Base-by-base conservation (phyloP, 2,329 filamentous ascomycete species). In the Keithomyces neogunnii region DNA sequence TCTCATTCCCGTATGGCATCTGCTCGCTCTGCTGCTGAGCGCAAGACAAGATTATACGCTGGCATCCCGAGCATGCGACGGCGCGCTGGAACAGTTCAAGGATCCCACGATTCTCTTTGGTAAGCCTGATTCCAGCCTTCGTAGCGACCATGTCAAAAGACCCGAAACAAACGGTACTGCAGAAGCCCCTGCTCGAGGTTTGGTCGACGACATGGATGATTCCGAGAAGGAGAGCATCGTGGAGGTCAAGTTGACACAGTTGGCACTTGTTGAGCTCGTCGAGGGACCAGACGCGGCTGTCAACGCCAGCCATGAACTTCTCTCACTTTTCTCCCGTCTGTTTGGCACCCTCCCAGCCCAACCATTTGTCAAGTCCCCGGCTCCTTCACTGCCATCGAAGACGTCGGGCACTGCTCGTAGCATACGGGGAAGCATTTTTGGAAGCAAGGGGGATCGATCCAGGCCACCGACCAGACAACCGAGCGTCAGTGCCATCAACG, bases 191-290 rank as follows among this genome's bases (percentile, higher is more conserved):
- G 53, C 52, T 30, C 65, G 61, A 56, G 82, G 84, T 3, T 63
- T 88, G 45, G 77, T 95, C 1, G 86, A 92, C 57, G 82, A 88
- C 44, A 88, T 96, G 82, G 86, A 89, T 55, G 81, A 84, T 52
- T 81, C 83, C 30, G 91, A 97, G 63, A 95, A 90, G 63, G 88
- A 91, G 66, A 81, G 82, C 47, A 85, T 99, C 42, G 70, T 99
- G n/a, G 88, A 97, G 66, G 84, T 96, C 55, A 95, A 95, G 67
- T 95, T 97, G 81, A 96, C 92, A 9, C 91, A 97, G 62, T 74
- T 99, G 53, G 80, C 87, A 3, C 77, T 99, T 26, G 69, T 93
- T 3, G 92, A 97, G 67, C 72, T 93, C 13, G 72, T 89, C 3
- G 90, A 96, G 63, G 90, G 90, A 1, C 83, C 90, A 0, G 85